Conservation (phyloP, 2,329 filamentous ascomycete genomes). For the Fusarium napiforme region DNA sequence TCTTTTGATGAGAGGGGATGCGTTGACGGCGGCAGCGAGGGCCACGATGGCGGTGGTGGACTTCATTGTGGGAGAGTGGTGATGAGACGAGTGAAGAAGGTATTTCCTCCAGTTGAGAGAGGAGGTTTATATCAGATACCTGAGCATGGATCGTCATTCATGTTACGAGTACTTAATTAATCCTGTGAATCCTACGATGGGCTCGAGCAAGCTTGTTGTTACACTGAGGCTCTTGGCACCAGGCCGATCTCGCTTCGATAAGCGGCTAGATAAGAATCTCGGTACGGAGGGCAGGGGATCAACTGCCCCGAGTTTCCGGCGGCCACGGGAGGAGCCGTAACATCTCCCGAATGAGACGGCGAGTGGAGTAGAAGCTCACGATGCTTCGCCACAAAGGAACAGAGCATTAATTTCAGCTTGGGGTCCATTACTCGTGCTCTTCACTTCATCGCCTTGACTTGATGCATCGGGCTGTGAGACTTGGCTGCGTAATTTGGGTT, state of each 20-base stretch:
- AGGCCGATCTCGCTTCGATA: neutral
- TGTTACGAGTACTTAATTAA: too few species aligned
- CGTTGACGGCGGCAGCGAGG: neutral
- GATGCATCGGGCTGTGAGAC: too few species aligned
- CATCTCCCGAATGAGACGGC: too few species aligned
- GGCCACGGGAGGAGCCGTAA: neutral
- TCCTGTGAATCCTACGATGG: neutral
- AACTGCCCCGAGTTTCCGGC: accelerated
- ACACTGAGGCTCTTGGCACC: neutral
- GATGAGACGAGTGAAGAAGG: neutral
- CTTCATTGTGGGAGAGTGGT: slow-evolving; percentile 2
- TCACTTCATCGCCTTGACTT: accelerated
- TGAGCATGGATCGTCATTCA: accelerated
- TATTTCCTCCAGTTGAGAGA: neutral
- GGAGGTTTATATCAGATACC: neutral
- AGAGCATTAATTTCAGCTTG: too few species aligned
- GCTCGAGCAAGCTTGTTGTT: neutral
- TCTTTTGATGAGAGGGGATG: neutral
- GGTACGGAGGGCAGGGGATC: neutral
- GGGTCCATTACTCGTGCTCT: neutral
- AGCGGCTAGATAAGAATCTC: neutral
- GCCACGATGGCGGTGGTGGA: neutral
- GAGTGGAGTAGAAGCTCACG: neutral
- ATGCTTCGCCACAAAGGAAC: neutral
- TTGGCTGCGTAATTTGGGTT: accelerated